Conservation (phyloP, 257 asterid genomes). For the Lycium ferocissimum region DNA sequence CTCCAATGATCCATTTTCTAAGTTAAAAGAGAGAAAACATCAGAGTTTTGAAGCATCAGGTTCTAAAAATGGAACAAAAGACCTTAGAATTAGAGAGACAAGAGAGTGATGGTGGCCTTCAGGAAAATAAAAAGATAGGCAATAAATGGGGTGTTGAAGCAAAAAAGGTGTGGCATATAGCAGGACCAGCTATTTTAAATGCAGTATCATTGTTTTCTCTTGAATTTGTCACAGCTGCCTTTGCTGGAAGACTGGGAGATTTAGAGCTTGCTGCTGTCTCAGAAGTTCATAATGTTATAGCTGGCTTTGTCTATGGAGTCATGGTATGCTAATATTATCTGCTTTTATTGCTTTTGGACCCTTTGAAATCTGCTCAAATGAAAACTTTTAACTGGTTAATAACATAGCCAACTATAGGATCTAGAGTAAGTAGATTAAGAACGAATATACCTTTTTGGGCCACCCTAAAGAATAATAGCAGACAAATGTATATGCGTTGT, state of each 20-base stretch:
- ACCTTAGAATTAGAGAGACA: conserved; percentile 24
- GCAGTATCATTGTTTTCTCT: conserved; percentile 45
- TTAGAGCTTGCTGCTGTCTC: conserved; percentile 52
- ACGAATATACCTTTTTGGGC: no score
- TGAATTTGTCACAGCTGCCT: conserved; percentile 42
- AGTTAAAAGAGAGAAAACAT: not conserved
- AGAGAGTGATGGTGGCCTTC: not conserved
- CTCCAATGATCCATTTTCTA: not conserved
- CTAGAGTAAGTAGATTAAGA: no score
- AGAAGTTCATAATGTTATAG: conserved; percentile 43
- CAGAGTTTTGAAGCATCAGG: conserved; percentile 19
- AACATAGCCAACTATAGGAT: no score
- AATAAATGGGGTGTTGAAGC: conserved; percentile 37
- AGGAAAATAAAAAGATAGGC: not conserved
- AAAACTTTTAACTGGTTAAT: no score
- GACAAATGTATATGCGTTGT: no score
- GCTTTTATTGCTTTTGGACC: not conserved
- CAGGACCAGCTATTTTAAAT: conserved; percentile 45
- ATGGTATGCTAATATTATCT: conserved; percentile 34
- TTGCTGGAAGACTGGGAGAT: conserved; percentile 46
- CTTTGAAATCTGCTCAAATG: not conserved
- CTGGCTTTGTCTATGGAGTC: conserved; percentile 46
- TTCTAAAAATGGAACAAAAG: conserved; percentile 30
- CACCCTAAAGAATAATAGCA: no score
- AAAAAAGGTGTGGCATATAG: conserved; percentile 47